Conservation (phyloP, 495 filamentous ascomycete genomes). For the Annulohypoxylon stygium region DNA sequence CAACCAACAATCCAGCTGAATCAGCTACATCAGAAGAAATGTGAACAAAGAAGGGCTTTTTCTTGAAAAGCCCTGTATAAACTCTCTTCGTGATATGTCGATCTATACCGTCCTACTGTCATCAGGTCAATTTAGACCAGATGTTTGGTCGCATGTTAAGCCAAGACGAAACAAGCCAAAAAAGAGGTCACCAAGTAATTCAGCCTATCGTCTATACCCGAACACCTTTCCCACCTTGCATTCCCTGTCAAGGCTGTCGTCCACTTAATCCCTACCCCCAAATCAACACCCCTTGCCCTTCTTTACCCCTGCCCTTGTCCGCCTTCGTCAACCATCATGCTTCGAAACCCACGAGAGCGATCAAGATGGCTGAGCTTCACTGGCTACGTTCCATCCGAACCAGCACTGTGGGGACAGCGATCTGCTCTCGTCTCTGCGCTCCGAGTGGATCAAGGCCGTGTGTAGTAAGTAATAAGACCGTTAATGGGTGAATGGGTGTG, state of each 20-base stretch:
- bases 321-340: slow-evolving; percentile 46
- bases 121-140: slow-evolving; percentile 25
- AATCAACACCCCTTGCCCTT: slow-evolving; percentile 17
- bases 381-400: slow-evolving; percentile 50
- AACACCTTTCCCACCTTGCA: slow-evolving; percentile 32
- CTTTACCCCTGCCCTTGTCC: slow-evolving; percentile 15
- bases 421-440: slow-evolving; percentile 37
- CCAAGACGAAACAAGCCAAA: slow-evolving; percentile 54
- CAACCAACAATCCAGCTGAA: slow-evolving; percentile 10
- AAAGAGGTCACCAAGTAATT: slow-evolving; percentile 38
- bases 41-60: background rate
- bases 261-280: slow-evolving; percentile 16
- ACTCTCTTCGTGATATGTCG: slow-evolving; percentile 1
- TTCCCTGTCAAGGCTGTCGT: slow-evolving; percentile 25
- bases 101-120: slow-evolving; percentile 3
- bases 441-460: slow-evolving; percentile 40
- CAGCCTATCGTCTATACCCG: slow-evolving; percentile 38
- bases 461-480: slow-evolving; percentile 35
- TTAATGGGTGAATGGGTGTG: slow-evolving; percentile 22
- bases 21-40: slow-evolving; percentile 12
- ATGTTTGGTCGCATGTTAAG: slow-evolving; percentile 38
- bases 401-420: slow-evolving; percentile 42
- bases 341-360: slow-evolving; percentile 48
- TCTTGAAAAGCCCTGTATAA: background rate
- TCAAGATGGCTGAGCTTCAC: slow-evolving; percentile 48